These are phyloP conservation scores for Sporobolomyces phaffii DNA, from an alignment of 768 basidiomycete species.

Conservation along the genomic window DNA sequence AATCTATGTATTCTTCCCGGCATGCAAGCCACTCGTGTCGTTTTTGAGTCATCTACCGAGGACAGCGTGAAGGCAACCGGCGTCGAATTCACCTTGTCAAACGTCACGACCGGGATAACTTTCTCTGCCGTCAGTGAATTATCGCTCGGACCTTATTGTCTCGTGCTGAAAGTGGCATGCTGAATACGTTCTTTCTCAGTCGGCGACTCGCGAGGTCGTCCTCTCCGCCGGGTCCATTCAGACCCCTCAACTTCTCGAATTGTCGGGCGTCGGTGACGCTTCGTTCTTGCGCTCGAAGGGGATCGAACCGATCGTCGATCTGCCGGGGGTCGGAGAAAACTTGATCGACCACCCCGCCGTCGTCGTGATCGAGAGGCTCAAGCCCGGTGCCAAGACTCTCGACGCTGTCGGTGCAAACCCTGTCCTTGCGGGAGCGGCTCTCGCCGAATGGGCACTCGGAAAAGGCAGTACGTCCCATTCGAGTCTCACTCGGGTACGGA, in stretches of 20 bases:
- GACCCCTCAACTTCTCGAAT: slow-evolving; percentile 34
- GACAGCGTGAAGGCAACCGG: slow-evolving; percentile 5
- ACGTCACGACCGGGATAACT: not conserved
- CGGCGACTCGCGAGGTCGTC: slow-evolving; percentile 36
- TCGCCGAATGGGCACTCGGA: slow-evolving; percentile 14
- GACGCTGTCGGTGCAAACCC: slow-evolving; percentile 8
- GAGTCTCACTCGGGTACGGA: not conserved
- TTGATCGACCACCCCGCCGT: slow-evolving; percentile 44
- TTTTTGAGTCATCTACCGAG: not conserved
- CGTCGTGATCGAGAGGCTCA: slow-evolving; percentile 18
- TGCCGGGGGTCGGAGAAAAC: slow-evolving; percentile 51
- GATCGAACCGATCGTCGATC: slow-evolving; percentile 46
- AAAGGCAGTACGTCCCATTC: slow-evolving; percentile 4
- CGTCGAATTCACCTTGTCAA: slow-evolving; percentile 22
- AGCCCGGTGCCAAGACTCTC: slow-evolving; percentile 8
- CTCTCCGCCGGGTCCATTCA: slow-evolving; percentile 35
- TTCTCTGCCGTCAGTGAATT: slow-evolving; percentile 10
- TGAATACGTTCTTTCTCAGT: not conserved
- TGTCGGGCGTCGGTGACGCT: slow-evolving; percentile 27
- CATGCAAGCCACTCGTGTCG: slow-evolving; percentile 46
- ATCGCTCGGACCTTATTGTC: not conserved
- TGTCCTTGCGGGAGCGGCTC: not conserved
- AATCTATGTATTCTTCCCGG: slow-evolving; percentile 49
- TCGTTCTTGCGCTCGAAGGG: slow-evolving; percentile 11
- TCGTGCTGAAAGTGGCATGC: not conserved